These are phyloP conservation scores for Allium cepa DNA, from an alignment of 106 monocot genomes.

Conservation along the genomic window DNA sequence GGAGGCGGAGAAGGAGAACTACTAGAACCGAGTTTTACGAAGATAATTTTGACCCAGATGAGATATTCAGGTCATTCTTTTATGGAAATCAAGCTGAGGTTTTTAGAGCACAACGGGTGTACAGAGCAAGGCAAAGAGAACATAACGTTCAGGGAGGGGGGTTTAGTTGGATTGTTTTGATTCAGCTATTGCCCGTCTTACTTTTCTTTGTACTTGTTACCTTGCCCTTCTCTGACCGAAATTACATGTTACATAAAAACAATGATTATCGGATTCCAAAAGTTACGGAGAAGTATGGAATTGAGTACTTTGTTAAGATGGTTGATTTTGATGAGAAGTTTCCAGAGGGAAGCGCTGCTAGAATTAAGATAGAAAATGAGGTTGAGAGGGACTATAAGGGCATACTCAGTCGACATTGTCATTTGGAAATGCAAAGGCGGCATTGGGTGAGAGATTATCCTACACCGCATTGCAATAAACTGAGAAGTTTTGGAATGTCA, in stretches of 20 bases:
- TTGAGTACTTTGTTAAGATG: conserved; percentile 65
- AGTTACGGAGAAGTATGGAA: conserved; percentile 51
- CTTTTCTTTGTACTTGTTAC: conserved; percentile 32
- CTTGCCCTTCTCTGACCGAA: conserved; percentile 31
- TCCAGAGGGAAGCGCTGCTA: conserved; percentile 37
- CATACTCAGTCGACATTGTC: conserved; percentile 46
- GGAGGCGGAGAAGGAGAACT: conserved; percentile 21
- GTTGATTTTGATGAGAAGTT: conserved; percentile 53
- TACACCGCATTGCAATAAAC: conserved; percentile 58
- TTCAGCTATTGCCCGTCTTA: conserved; percentile 36
- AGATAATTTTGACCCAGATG: conserved; percentile 57
- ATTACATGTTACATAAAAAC: conserved; percentile 46
- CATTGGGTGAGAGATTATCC: conserved; percentile 42
- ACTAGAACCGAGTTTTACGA: conserved; percentile 25
- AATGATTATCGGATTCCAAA: conserved; percentile 36
- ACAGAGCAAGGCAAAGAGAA: conserved; percentile 29
- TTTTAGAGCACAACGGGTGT: conserved; percentile 16
- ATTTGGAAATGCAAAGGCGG: conserved; percentile 48
- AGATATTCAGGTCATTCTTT: conserved; percentile 65
- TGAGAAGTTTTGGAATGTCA: conserved; percentile 27
- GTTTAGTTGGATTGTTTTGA: conserved; percentile 17
- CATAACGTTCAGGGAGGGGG: conserved; percentile 16
- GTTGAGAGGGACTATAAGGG: conserved; percentile 49
- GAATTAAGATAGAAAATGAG: conserved; percentile 38
- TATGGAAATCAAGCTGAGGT: conserved; percentile 25